Base-by-base conservation (phyloP, 768 basidiomycete genomes). In the Naematelia encephala region DNA sequence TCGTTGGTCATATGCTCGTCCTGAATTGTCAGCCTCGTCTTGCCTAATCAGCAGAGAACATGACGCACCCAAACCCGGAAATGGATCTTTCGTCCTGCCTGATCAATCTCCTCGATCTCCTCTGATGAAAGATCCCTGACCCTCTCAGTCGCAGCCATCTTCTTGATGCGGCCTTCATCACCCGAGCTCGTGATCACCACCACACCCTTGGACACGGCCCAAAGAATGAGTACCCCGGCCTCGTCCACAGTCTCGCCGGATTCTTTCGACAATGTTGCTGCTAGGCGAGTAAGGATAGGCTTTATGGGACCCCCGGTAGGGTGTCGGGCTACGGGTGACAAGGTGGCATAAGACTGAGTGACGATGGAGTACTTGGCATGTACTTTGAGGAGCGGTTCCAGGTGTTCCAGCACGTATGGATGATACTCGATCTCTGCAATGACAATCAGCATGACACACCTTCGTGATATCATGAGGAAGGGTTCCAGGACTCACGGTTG, bases 101-200 rank as follows among this genome's bases (percentile, higher is more conserved):
- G 34, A 43, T 74, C 69, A 27, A 78, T 74, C 70, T 77, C 71
- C 12, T 63, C 50, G 16, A 77, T 67, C 65, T 78, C 77, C 34
- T 67, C 69, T 26, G 43, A n/a, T 2, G 54, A 68, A 34, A 78
- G 56, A 46, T 65, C 64, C 14, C 60, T 49, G n/a, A 68, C 19
- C 4, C 47, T 21, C 29, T 63, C 60, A 10, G 60, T 57, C 3
- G 39, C 39, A 27, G 65, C 63, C 25, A 72, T 59, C 64, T 68
- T 68, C 23, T 60, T 16, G 44, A 77, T 68, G 23, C 51, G 56
- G 3, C 51, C 71, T 11, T 55, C 39, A 19, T 72, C 68, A 0
- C 48, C 54, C 1, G 60, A 55, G 3, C 68, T 64, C 1, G 74
- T 75, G 28, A 77, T 68, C n/a, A 65, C 68, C 5, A 73, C 67